These are phyloP conservation scores for Suillus variegatus DNA, from an alignment of 768 basidiomycete species.

Conservation along the genomic window DNA sequence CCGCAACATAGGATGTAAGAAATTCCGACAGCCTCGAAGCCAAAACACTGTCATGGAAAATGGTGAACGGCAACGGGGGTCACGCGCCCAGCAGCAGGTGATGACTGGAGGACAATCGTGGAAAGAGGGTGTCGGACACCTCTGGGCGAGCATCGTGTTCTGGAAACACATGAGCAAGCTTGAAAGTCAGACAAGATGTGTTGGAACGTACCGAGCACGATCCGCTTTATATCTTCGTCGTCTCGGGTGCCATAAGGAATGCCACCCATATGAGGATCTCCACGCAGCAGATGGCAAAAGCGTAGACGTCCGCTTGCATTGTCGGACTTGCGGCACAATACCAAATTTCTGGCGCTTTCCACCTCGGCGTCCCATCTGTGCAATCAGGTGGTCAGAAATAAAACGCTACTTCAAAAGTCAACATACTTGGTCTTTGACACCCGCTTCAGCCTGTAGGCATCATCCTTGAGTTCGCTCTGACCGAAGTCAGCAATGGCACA, in stretches of 20 bases:
- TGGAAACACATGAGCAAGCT: slow-evolving; percentile 29
- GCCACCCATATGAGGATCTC: slow-evolving; percentile 64
- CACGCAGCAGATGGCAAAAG: slow-evolving; percentile 65
- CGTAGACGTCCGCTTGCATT: slow-evolving; percentile 62
- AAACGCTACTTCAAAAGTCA: neutral
- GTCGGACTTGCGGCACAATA: slow-evolving; percentile 49
- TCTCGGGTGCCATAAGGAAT: slow-evolving; percentile 57
- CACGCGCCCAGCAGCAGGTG: slow-evolving; percentile 54
- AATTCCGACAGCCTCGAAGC: neutral
- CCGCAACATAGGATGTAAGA: neutral
- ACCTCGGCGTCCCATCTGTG: slow-evolving; percentile 64
- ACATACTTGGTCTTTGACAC: slow-evolving; percentile 46
- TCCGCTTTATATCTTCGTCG: slow-evolving; percentile 50
- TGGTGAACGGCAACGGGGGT: slow-evolving; percentile 51
- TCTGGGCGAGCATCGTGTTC: slow-evolving; percentile 53
- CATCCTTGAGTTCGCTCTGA: slow-evolving; percentile 76
- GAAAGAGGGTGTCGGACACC: slow-evolving; percentile 42
- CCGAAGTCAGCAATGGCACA: slow-evolving; percentile 86
- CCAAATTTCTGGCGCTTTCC: slow-evolving; percentile 73
- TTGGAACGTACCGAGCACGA: slow-evolving; percentile 49
- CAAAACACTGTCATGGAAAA: slow-evolving; percentile 37
- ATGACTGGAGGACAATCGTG: slow-evolving; percentile 44
- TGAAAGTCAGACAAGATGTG: slow-evolving; percentile 16
- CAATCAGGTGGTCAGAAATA: slow-evolving; percentile 4
- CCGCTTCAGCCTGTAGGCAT: slow-evolving; percentile 66